phyloP scores from a whole-genome alignment of 2,329 filamentous ascomycete species.

The Periconia digitata region DNA sequence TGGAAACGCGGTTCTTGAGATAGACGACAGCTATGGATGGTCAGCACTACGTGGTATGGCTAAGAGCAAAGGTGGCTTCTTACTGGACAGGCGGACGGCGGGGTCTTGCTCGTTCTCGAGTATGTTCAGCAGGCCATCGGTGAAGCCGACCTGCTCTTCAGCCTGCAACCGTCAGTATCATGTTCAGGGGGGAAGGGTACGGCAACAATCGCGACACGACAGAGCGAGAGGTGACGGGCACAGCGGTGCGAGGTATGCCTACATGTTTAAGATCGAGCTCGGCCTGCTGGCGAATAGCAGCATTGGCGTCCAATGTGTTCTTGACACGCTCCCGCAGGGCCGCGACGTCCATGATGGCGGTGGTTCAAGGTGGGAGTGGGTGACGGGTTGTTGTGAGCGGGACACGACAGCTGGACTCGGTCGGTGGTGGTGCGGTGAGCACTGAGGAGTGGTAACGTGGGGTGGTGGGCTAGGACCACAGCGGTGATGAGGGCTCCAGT shows the following conservation, averaged over 20 bases:
- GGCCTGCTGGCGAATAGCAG: slow-evolving; percentile 73
- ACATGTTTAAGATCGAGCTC: slow-evolving; percentile 83
- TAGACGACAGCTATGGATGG: slow-evolving; percentile 79
- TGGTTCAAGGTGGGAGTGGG: neutral
- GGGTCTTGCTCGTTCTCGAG: slow-evolving; percentile 84
- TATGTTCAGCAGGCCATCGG: slow-evolving; percentile 86
- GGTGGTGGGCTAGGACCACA: neutral
- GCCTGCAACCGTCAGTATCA: slow-evolving; percentile 60
- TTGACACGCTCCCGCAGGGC: slow-evolving; percentile 75
- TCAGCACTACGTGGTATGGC: slow-evolving; percentile 19
- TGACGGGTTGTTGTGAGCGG: slow-evolving; percentile 6
- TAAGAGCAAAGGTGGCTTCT: slow-evolving; percentile 5
- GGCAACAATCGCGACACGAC: too few species aligned
- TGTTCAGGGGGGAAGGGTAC: neutral
- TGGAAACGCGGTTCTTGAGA: slow-evolving; percentile 94
- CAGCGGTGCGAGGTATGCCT: slow-evolving; percentile 37
- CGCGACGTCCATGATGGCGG: slow-evolving; percentile 68
- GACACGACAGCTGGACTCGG: slow-evolving; percentile 8
- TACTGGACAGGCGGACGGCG: slow-evolving; percentile 86
- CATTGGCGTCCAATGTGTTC: slow-evolving; percentile 73
- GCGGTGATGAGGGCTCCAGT: neutral
- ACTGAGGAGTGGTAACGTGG: too few species aligned
- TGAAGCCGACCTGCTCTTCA: slow-evolving; percentile 86
- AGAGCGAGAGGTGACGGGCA: slow-evolving; percentile 2
- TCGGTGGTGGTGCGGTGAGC: slow-evolving; percentile 10